A percentile compares a stretch with the other conserved stretches of the same genome.
Evolutionary conservation across 345 rosid genomes (phyloP).

Genomic region (Gossypium australe): DNA sequence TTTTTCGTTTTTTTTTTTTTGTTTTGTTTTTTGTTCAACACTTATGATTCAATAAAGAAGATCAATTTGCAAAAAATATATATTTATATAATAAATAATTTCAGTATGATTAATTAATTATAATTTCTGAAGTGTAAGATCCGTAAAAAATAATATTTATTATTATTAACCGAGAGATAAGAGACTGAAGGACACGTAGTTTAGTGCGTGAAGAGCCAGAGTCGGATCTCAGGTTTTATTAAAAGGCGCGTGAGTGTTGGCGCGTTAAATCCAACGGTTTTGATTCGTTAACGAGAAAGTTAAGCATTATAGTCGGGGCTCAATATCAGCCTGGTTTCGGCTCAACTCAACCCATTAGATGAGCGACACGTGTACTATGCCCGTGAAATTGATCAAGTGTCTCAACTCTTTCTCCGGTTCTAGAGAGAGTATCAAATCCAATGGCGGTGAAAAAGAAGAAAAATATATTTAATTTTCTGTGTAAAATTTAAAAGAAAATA

Average conservation of each 20-base stretch:
- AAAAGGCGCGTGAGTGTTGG: constrained; percentile 3
- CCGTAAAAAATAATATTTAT: background rate
- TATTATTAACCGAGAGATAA: background rate
- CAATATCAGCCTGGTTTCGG: background rate
- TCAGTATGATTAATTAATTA: background rate
- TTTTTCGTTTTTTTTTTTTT: background rate
- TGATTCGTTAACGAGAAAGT: background rate
- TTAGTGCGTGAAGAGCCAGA: constrained; percentile 2
- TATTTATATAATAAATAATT: background rate
- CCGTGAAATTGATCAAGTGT: background rate
- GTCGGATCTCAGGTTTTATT: constrained; percentile 8
- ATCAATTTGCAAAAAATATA: background rate
- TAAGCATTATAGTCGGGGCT: background rate
- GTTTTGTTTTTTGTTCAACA: background rate
- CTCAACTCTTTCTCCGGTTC: background rate
- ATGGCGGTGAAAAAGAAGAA: background rate
- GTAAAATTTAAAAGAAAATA: background rate
- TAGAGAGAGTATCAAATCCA: background rate
- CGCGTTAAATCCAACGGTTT: background rate
- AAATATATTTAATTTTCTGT: background rate
- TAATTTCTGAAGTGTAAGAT: background rate
- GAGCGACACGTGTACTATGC: background rate
- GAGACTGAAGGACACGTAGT: constrained; percentile 7
- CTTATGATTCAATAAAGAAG: background rate
- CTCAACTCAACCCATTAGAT: background rate